Base-by-base conservation (phyloP, 306 rosid genomes). In the Canavalia ensiformis region DNA sequence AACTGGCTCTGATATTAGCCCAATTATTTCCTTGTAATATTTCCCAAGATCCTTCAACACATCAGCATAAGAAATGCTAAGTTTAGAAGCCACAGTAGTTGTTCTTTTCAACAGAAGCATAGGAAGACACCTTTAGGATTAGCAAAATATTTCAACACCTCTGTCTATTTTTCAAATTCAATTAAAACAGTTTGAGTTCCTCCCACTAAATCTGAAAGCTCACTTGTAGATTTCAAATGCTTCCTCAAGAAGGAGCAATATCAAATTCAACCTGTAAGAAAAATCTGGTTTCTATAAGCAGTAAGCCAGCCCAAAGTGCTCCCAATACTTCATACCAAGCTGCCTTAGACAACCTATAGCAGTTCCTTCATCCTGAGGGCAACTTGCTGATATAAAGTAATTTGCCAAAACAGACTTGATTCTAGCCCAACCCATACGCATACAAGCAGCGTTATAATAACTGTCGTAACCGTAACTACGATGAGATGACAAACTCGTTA, bases 21-120 rank as follows among this genome's bases (percentile, higher is more conserved):
- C 93, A 66, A 92, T 85, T 82, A 94, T 88, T 82, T 96, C 98
- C 91, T 91, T 86, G 81, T 96, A 94, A 13, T 91, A 79, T 81
- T 87, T 85, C 82, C 97, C 99, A 12, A 96, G 88, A 85, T 96
- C 98, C 90, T 90, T 92, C 85, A 93, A 85, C 7, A 93, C 93
- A 88, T 94, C 98, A 76, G 97, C 94, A 90, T 93, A 94, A 6
- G 92, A 87, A 63, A 87, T 86, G 79, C 97, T 97, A 76, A 96
- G 84, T 83, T 96, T 98, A 67, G 94, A 89, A 77, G 92, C 91
- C 83, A 96, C 87, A 55, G 94, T 83, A 76, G 92, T 83, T 54
- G 97, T 88, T 82, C 96, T 98, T 89, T 95, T 95, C 89, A 95
- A 85, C 85, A 95, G 81, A 84, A 91, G 86, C 75, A 88, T 92